These are phyloP conservation scores for Boletus subcaerulescens DNA, from an alignment of 768 basidiomycete genomes.

Conservation along the genomic window DNA sequence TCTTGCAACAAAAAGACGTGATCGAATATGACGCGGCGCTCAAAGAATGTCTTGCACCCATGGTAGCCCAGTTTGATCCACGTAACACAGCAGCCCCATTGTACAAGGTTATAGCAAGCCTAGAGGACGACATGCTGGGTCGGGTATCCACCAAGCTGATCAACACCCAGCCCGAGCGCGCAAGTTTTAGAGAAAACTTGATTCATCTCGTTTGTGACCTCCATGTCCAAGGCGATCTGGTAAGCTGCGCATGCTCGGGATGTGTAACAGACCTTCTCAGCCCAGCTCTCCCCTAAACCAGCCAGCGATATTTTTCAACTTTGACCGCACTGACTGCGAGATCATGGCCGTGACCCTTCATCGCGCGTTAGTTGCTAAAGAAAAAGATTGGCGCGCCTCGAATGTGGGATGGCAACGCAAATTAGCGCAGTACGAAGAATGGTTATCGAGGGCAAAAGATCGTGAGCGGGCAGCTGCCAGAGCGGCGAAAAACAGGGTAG, in stretches of 20 bases:
- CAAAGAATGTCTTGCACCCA: conserved; percentile 40
- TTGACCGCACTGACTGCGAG: conserved; percentile 61
- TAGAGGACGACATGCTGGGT: conserved; percentile 40
- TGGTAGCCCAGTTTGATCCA: conserved; percentile 39
- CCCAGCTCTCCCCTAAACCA: conserved; percentile 16
- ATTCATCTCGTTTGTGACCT: conserved; percentile 56
- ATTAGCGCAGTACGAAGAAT: conserved; percentile 48
- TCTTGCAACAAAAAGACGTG: conserved; percentile 59
- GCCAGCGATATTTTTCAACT: conserved; percentile 69
- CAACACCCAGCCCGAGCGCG: conserved; percentile 33
- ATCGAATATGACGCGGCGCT: conserved; percentile 54
- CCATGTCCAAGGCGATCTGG: conserved; percentile 50
- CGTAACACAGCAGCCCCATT: conserved; percentile 33
- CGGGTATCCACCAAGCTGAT: conserved; percentile 19
- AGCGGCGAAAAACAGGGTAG: conserved; percentile 37
- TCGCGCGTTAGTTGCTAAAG: conserved; percentile 38
- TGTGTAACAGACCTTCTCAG: background rate
- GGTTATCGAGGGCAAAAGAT: conserved; percentile 45
- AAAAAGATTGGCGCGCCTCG: conserved; percentile 46
- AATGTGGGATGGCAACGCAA: conserved; percentile 51
- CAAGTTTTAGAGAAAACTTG: conserved; percentile 41
- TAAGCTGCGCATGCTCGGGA: conserved; percentile 28
- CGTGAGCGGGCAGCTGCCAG: conserved; percentile 45
- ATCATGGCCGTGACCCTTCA: conserved; percentile 43
- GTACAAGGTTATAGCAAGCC: conserved; percentile 36